Evolutionary conservation across 768 basidiomycete species (phyloP), one percentile per base, ranked within the genome.

Genomic region (Astraeus odoratus): DNA sequence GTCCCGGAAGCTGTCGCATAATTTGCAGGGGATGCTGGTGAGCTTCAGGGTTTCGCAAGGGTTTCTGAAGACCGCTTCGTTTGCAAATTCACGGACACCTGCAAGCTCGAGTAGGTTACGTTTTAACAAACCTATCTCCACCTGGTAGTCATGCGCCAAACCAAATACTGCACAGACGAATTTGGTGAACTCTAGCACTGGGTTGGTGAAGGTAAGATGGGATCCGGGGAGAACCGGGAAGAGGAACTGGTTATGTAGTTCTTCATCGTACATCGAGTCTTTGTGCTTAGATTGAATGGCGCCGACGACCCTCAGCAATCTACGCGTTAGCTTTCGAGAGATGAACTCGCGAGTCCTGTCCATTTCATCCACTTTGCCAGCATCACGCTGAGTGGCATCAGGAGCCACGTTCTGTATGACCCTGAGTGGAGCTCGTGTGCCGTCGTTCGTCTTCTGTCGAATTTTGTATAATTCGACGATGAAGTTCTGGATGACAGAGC

Each of bases 141-240:
- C 80, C 20, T 77, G 75, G 51, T 83, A 82, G n/a, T 94, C 88
- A 55, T 74, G 80, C 10, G 86, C 81, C 13, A 97, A 74, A 0
- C 70, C 73, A 55, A 95, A 83, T 1, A 87, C 78, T 2, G 91
- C 91, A 54, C 88, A 93, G 5, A 77, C 66, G 49, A 82, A 86
- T 63, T 98, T 99, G 68, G 89, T 70, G 49, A 95, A 83, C 63
- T 99, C 94, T 19, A 98, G 79, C 0, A 80, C 67, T 0, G 94
- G 88, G 52, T 94, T 88, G 2, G 74, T 79, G 46, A 89, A 67
- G 33, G 79, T 75, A 13, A 93, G 76, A 58, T 93, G 75, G 2
- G 89, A 83, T 10, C 96, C 96, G 2, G 95, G 93, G 9, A 91
- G 78, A 26, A 83, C 55, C 0, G 95, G 95, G 65, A 99, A 99